Evolutionary conservation across 352 stramenopile genomes (phyloP), one percentile per base, ranked within the genome.

Genomic region (Globisporangium paroecandrum): DNA sequence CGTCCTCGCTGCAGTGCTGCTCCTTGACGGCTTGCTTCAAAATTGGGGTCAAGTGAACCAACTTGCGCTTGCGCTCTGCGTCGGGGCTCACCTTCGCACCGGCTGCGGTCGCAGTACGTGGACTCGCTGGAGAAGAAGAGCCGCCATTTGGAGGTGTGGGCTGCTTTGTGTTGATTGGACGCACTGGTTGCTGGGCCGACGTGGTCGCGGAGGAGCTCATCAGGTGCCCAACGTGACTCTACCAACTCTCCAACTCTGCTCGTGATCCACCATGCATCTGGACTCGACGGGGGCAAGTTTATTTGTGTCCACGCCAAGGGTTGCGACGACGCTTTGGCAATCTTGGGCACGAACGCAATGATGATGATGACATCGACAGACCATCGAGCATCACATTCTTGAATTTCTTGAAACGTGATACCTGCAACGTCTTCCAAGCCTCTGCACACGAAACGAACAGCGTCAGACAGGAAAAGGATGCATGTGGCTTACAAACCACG

Each of bases 21-120:
- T 84, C 71, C 25, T 79, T 76, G 18, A 86, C 36, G 0, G 84
- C 69, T 56, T 85, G 77, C 15, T 62, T 64, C 32, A 94, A 73
- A 32, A 94, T 69, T 5, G 85, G 83, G 4, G 91, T 78, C 60
- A 65, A 71, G 8, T 65, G 70, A 8, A 91, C 62, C 4, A 93
- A 67, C 9, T 65, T 67, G 8, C 69, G 70, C 71, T 89, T 89
- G 22, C 85, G 82, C 24, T 89, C 81, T 10, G 54, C 22, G 7
- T 69, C 64, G 0, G 64, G 64, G 1, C 24, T 64, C 27, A n/a
- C 32, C 13, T 60, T 59, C 4, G 3, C n/a, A 7, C 43, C 63
- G 22, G 18, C 36, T 24, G 47, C 22, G n/a, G 27, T 38, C 10
- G 58, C 65, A 41, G 10, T 47, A 36, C 65, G 65, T 29, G 61